Conservation (phyloP, 495 filamentous ascomycete genomes). For the Hypoxylon trugodes region DNA sequence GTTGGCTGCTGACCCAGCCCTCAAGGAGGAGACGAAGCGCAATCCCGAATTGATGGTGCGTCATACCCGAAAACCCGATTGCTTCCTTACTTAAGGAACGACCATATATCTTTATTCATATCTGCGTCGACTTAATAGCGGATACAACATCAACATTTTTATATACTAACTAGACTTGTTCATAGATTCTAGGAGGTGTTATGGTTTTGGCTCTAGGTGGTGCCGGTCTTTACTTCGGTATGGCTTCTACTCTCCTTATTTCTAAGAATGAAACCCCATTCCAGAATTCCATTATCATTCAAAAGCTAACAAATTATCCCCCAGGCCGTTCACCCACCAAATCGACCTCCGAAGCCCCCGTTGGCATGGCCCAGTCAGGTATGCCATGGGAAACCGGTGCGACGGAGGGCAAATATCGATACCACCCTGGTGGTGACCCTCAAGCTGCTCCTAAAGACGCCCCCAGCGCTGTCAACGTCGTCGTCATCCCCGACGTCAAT, state of each 20-base stretch:
- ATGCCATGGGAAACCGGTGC: conserved; percentile 89
- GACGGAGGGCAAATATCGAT: conserved; percentile 78
- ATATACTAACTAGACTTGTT: conserved; percentile 30
- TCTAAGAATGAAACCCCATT: conserved; percentile 8
- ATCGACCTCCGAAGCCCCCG: conserved; percentile 79
- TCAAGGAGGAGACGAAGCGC: conserved; percentile 59
- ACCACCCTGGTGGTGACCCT: conserved; percentile 88
- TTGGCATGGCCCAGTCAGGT: conserved; percentile 73
- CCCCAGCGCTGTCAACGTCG: conserved; percentile 91
- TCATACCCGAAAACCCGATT: conserved; percentile 40
- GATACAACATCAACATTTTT: background rate
- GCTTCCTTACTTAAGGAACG: background rate
- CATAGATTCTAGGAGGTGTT: conserved; percentile 85
- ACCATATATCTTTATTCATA: background rate
- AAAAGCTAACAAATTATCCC: conserved; percentile 40
- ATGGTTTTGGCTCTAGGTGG: conserved; percentile 89
- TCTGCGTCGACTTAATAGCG: background rate
- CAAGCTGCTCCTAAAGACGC: conserved; percentile 82
- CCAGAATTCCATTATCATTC: background rate
- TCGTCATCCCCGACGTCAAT: conserved; percentile 91
- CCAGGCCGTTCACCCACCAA: conserved; percentile 85
- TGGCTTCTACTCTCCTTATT: conserved; percentile 24
- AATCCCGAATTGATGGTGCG: conserved; percentile 62
- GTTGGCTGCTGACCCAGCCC: conserved; percentile 50
- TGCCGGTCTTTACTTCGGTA: conserved; percentile 88